Conservation (phyloP, 352 stramenopile species). For the Globisporangium uncinulatum region DNA sequence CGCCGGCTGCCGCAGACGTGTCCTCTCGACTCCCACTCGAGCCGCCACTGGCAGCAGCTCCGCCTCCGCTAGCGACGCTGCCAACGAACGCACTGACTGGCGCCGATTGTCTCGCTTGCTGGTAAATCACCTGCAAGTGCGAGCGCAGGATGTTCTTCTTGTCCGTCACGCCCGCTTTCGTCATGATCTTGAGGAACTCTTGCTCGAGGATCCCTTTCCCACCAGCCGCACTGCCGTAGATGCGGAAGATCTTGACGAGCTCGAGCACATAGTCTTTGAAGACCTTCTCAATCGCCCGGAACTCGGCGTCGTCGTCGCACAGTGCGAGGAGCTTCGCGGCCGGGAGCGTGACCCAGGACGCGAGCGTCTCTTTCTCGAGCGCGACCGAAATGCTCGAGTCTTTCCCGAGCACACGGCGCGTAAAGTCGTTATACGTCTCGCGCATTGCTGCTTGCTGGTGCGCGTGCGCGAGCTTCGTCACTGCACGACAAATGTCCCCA, state of each 20-base stretch:
- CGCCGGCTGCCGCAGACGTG: neutral
- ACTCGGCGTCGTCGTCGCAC: constrained; percentile 60
- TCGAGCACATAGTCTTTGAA: constrained; percentile 75
- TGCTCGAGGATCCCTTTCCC: constrained; percentile 73
- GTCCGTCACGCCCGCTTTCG: constrained; percentile 62
- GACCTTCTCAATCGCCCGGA: constrained; percentile 50
- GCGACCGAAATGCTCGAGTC: constrained; percentile 67
- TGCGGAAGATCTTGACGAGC: constrained; percentile 75
- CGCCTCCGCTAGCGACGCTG: neutral
- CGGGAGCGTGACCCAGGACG: constrained; percentile 47
- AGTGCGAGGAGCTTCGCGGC: constrained; percentile 39
- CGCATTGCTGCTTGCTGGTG: constrained; percentile 42
- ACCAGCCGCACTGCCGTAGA: constrained; percentile 56
- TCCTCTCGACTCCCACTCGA: constrained; percentile 8
- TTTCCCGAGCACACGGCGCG: constrained; percentile 51
- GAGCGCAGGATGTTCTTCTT: constrained; percentile 80
- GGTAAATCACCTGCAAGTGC: constrained; percentile 68
- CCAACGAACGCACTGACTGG: neutral
- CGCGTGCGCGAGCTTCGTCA: constrained; percentile 42
- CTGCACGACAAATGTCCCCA: constrained; percentile 40
- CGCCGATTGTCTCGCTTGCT: constrained; percentile 38
- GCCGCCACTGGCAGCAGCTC: constrained; percentile 9
- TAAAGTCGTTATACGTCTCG: constrained; percentile 67
- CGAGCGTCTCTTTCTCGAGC: constrained; percentile 65
- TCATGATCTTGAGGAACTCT: constrained; percentile 83